These are phyloP conservation scores for Schrenkiella parvula DNA, from an alignment of 345 rosid species.

Conservation along the genomic window DNA sequence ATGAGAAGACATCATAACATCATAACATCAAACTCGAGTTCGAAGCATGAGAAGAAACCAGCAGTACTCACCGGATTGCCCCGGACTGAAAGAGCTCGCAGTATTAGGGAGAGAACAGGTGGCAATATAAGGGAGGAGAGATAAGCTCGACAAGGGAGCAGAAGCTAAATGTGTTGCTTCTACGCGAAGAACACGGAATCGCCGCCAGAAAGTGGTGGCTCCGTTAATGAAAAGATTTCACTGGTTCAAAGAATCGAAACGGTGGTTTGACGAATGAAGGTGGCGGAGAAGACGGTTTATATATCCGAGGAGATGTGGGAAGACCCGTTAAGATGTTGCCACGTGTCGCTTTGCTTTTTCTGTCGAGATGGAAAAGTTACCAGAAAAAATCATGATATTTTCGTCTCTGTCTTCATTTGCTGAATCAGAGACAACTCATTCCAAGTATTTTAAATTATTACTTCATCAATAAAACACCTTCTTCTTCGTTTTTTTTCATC, in stretches of 20 bases:
- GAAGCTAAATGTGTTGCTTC: slow-evolving; percentile 21
- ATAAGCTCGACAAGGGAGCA: neutral
- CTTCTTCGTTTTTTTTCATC: neutral
- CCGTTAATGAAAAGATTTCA: neutral
- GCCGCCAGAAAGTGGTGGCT: slow-evolving; percentile 23
- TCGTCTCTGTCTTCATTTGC: neutral
- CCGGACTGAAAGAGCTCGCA: neutral
- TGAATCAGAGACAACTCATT: slow-evolving; percentile 24
- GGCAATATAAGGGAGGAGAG: neutral
- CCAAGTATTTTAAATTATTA: neutral
- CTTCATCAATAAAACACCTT: neutral
- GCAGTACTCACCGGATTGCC: slow-evolving; percentile 10
- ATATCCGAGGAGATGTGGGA: neutral
- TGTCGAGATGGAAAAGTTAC: neutral
- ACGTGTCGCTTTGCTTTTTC: neutral
- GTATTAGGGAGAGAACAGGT: neutral
- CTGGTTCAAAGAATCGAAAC: neutral
- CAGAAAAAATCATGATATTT: slow-evolving; percentile 27
- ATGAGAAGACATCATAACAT: no score
- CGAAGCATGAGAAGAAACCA: neutral
- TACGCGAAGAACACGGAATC: neutral
- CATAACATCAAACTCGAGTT: neutral
- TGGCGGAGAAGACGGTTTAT: slow-evolving; percentile 19
- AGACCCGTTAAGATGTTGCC: slow-evolving; percentile 23
- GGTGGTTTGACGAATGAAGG: neutral